Base-by-base conservation (phyloP, 768 basidiomycete species). In the Crepidotus variabilis region DNA sequence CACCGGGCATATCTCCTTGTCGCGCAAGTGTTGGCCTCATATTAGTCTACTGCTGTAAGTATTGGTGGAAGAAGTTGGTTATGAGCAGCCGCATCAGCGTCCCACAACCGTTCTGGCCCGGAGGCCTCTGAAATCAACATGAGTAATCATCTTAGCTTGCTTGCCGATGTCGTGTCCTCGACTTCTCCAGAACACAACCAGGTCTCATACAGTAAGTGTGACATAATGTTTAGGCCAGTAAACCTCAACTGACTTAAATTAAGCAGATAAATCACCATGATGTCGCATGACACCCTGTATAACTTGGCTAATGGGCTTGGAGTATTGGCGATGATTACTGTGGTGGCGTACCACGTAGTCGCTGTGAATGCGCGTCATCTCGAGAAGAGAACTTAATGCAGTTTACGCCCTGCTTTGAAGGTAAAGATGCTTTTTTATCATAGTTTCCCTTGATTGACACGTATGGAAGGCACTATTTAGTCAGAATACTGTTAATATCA, bases 291-390 rank as follows among this genome's bases (percentile, higher is more conserved):
- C 58, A 92, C 91, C 6, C 79, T 96, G 34, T 90, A 91, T 72
- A 79, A 81, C 54, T 79, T 96, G 52, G 88, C 92, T 57, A 94
- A 93, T 71, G 76, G 83, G 24, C 84, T 95, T 16, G 94, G 94
- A 35, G 77, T 86, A 35, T 76, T 91, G 52, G 90, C 95, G 24
- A 93, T 98, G 87, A 65, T 92, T 61, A 86, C 90, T 5, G 88
- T 94, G 54, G 87, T 98, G 53, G 82, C 84, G 48, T 97, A 95
- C 72, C 95, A 98, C 74, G 83, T 96, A 64, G 76, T 98, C 51
- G 87, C 91, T 33, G 92, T 96, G 58, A 95, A 95, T 64, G 83
- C 85, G 20, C 66, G 68, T 59, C 80, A 67, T 67, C 68, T 70
- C 57, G 67, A 63, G 39, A 43, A 43, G 39, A 43, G 13, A 20